phyloP scores from a whole-genome alignment of 2,329 filamentous ascomycete species.

The Stemphylium vesicarium region DNA sequence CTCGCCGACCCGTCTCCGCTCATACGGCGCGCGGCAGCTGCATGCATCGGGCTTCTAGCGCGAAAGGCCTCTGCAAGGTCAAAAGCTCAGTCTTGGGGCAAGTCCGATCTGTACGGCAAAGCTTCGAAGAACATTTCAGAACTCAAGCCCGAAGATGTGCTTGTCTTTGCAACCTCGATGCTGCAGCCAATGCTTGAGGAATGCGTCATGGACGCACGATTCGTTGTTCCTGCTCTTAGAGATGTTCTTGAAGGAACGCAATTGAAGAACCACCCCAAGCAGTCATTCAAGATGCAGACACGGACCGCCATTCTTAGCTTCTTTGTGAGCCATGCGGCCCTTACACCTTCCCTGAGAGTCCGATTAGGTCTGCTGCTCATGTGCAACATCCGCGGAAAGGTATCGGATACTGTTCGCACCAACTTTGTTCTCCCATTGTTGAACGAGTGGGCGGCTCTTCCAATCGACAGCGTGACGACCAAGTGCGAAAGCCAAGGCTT shows the following conservation, averaged over 20 bases:
- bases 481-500: conserved; percentile 60
- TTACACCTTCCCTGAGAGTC: conserved; percentile 70
- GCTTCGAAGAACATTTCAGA: conserved; percentile 56
- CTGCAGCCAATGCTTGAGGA: conserved; percentile 83
- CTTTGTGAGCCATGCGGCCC: conserved; percentile 73
- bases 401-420: conserved; percentile 73
- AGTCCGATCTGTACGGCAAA: conserved; percentile 64
- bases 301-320: conserved; percentile 72
- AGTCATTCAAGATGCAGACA: conserved; percentile 63
- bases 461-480: conserved; percentile 57
- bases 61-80: conserved; percentile 20
- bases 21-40: conserved; percentile 76
- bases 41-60: conserved; percentile 58
- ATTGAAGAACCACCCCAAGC: conserved; percentile 35
- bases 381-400: conserved; percentile 74
- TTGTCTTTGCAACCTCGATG: conserved; percentile 66
- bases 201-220: conserved; percentile 77
- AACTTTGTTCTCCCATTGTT: conserved; percentile 79
- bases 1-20: conserved; percentile 77
- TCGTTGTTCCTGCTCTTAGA: conserved; percentile 70
- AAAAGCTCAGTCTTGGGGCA: conserved; percentile 30
- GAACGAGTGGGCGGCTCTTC: conserved; percentile 69
- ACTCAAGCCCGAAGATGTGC: conserved; percentile 65
- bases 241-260: conserved; percentile 64
- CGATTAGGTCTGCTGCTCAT: conserved; percentile 75